Evolutionary conservation across 441 rosid genomes (phyloP).

Genomic region (Theobroma grandiflorum): DNA sequence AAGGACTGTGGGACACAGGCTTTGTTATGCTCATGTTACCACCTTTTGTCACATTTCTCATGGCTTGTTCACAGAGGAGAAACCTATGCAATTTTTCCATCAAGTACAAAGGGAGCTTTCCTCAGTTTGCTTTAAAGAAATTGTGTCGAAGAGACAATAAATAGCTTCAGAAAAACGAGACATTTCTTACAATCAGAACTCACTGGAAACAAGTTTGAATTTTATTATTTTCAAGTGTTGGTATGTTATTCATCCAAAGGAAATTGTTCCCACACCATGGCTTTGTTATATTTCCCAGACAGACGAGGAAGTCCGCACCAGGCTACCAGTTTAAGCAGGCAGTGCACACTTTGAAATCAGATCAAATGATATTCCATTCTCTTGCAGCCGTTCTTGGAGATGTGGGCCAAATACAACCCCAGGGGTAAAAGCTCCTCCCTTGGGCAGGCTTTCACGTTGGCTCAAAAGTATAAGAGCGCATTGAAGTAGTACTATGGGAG

Average conservation of each 20-base stretch:
- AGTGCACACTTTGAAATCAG: slow-evolving; percentile 60
- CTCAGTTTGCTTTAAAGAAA: no score
- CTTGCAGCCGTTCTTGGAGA: slow-evolving; percentile 72
- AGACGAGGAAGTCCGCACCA: slow-evolving; percentile 1
- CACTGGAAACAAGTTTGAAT: neutral
- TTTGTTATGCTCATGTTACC: no score
- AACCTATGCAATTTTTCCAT: no score
- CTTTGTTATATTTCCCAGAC: neutral
- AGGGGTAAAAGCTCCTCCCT: slow-evolving; percentile 81
- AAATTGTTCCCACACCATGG: neutral
- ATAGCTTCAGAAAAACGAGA: no score
- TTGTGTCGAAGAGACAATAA: no score
- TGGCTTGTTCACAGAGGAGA: no score
- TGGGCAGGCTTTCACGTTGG: slow-evolving; percentile 64
- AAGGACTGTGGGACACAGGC: no score
- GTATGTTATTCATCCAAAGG: slow-evolving; percentile 1
- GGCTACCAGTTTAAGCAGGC: slow-evolving; percentile 31
- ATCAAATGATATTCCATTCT: slow-evolving; percentile 85
- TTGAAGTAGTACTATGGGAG: slow-evolving; percentile 73
- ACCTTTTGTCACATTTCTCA: no score
- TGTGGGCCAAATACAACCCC: slow-evolving; percentile 85
- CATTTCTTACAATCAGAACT: no score
- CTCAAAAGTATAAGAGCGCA: slow-evolving; percentile 71
- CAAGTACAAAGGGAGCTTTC: no score
- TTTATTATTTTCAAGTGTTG: neutral